Base-by-base conservation (phyloP, 163 green algal genomes). In the Chloromonas sp. region DNA sequence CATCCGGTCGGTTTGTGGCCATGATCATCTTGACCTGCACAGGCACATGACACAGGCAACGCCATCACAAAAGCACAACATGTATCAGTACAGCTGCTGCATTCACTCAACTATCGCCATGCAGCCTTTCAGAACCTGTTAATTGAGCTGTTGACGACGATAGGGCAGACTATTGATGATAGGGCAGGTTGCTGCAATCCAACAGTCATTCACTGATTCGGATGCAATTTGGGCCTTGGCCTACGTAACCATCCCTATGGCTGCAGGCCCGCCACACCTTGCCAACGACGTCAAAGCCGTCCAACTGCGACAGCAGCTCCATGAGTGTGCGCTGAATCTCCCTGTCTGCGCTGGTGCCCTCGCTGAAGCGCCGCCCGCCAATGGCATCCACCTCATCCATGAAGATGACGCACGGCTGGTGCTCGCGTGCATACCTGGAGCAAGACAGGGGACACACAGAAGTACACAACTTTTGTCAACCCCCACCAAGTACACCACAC, bases 371-470 rank as follows among this genome's bases (percentile, higher is more conserved):
- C 70, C 95, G 90, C 1, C 97, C 97, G 14, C 97, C 97, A 87
- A 99, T 99, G 86, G 97, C 97, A 89, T 99, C 97, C 81, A 99
- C 98, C 91, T 99, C 97, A 84, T 99, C 97, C 97, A 99, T 99
- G 92, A 99, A 99, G 89, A 99, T 99, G 89, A 99, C 97, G 92
- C 97, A 99, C 58, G 97, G 97, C 92, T 99, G 94, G 91, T 88
- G 76, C 71, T 88, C 82, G 1, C 78, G 77, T 8, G 84, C 84
- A 79, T 87, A 87, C 81, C 84, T 87, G 78, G 13, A 79, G 71
- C 36, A 36, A 36, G 36, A 36, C 36, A 36, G 36, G 36, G 36
- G 36, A 36, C 36, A 36, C 36, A 36, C 36, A 36, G 36, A 36
- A 36, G 36, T 36, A 36, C 36, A 36, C 36, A 36, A 36, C 36